Base-by-base conservation (phyloP, 106 monocot genomes). In the Platanthera guangdongensis region DNA sequence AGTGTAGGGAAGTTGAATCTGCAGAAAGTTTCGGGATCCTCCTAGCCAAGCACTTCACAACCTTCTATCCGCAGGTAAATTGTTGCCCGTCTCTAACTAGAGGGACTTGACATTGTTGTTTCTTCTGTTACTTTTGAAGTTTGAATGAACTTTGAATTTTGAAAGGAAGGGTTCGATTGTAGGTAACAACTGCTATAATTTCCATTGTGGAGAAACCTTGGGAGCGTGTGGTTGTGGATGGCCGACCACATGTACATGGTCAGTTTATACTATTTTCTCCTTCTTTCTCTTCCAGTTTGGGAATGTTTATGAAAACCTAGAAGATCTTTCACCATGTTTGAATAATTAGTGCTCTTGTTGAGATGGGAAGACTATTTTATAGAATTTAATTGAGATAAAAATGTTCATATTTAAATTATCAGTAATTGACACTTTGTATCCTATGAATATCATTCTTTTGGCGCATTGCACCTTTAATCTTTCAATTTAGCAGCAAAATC, bases 141-240 rank as follows among this genome's bases (percentile, higher is more conserved):
- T 74, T 50, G 72, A 72, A 22, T 72, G 51, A 51, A 51, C 30
- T 65, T 25, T 39, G 39, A 39, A 39, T 51, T 51, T 50, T 51
- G 72, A 72, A 50, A 4, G 22, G 51, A 51, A 51, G 51, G 54
- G 5, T 51, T 11, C n/a, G 16, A 45, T 57, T 50, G 30, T 63
- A 96, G 96, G 96, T 96, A 3, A 81, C 93, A 19, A 76, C 70
- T 57, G 87, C 90, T 6, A 78, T 80, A 16, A 71, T 96, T 15
- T 89, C 53, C 12, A 87, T 96, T 28, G 81, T 81, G 32, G 96
- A 96, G 83, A 93, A 93, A 78, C 91, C 93, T 51, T 96, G 96
- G 96, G 93, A 93, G 68, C 96, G 91, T 30, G 80, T 91, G 49
- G 55, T 48, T 25, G 81, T 93, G 4, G 86, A 84, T 25, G 93